Base-by-base conservation (phyloP, 2,329 filamentous ascomycete genomes). In the Periglandula ipomoeae region DNA sequence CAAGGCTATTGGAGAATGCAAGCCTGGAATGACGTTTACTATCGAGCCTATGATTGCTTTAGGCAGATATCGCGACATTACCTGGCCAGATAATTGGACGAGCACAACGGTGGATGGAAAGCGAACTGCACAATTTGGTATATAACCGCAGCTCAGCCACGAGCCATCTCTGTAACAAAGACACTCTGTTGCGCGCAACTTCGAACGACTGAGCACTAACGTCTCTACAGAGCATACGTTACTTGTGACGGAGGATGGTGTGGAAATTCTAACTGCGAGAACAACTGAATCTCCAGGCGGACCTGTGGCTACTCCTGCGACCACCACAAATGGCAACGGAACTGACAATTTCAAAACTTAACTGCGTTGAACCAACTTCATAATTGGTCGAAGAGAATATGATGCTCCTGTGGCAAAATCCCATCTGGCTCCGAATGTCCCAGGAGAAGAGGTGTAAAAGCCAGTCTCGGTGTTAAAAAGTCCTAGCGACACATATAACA, bases 1-100 rank as follows among this genome's bases (percentile, higher is more conserved):
- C 71, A 98, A 97, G 79, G 89, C 91, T 0, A 86, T 96, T 1
- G 93, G 93, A 44, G 82, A 87, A 58, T 93, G 90, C 52, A 96
- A 96, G 72, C 84, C 88, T 0, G 93, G 93, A 47, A 96, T 97
- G 89, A 95, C 89, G 55, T 98, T 98, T 61, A 98, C 93, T 0
- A 98, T 98, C 53, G 93, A 98, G 71, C 93, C 93, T 15, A 98
- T 98, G 93, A 90, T 98, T 64, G 89, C 89, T 37, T 68, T 96
- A 48, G 93, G 93, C 50, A 90, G 87, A 52, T 87, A 95, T 68
- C 82, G 82, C 54, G 93, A 98, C 63, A 85, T 93, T 65, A 97
- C 89, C 0, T 98, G 93, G 93, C 93, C 93, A 0, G 93, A 98
- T 65, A 89, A 97, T 72, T 98, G 93, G 93, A 98, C 93, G 1